These are phyloP conservation scores for Nigrospora sphaerica DNA, from an alignment of 2,329 filamentous ascomycete genomes.

Conservation along the genomic window DNA sequence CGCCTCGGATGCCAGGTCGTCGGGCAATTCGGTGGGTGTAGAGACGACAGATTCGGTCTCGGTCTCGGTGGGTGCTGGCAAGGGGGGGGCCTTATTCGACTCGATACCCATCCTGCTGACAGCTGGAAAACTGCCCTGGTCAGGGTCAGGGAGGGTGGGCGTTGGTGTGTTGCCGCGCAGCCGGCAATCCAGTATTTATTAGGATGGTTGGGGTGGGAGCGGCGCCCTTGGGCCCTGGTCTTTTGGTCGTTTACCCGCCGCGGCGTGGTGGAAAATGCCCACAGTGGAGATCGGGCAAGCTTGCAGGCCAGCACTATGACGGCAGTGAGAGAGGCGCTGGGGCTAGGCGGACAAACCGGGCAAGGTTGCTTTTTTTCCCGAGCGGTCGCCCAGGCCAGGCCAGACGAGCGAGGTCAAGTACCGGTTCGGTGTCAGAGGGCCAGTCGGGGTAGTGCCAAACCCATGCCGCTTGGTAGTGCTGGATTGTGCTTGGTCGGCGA, in stretches of 20 bases:
- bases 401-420: too few relatives aligned
- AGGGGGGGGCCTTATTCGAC: slow-evolving; percentile 52
- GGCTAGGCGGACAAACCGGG: too few relatives aligned
- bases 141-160: neutral
- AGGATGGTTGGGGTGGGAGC: too few relatives aligned
- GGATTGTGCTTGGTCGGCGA: too few relatives aligned
- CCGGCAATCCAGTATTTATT: too few relatives aligned
- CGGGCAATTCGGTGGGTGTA: slow-evolving; percentile 57
- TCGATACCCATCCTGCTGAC: slow-evolving; percentile 46
- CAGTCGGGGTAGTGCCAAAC: too few relatives aligned
- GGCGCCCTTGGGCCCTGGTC: neutral
- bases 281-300: neutral
- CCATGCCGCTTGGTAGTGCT: too few relatives aligned
- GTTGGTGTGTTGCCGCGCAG: neutral
- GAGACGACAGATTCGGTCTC: slow-evolving; percentile 40
- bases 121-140: neutral
- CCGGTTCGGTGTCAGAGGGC: too few relatives aligned
- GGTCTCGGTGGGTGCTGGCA: slow-evolving; percentile 75
- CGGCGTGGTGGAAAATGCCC: neutral
- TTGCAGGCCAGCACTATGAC: too few relatives aligned
- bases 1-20: slow-evolving; percentile 58
- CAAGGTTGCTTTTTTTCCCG: too few relatives aligned
- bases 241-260: slow-evolving; percentile 1
- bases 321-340: too few relatives aligned
- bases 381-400: too few relatives aligned